Conservation (phyloP, 768 basidiomycete genomes). For the Termitomyces titanicus region DNA sequence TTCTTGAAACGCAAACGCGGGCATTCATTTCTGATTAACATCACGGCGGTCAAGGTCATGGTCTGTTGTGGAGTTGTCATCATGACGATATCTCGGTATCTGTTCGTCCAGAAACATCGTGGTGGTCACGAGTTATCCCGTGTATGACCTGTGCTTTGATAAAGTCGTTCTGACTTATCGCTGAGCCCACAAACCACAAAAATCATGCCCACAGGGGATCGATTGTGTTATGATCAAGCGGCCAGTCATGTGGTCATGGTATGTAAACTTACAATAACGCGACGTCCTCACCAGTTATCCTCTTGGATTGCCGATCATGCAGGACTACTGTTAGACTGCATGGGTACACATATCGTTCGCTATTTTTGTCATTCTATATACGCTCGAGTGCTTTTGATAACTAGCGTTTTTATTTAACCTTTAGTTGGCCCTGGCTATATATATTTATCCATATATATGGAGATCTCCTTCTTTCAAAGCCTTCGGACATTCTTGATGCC, state of each 20-base stretch:
- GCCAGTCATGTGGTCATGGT: neutral
- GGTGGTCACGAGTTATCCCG: neutral
- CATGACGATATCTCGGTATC: conserved; percentile 17
- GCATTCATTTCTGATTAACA: neutral
- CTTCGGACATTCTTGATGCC: too few species aligned
- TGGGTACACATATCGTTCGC: neutral
- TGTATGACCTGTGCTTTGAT: conserved; percentile 2
- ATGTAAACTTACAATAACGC: neutral
- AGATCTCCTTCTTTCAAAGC: neutral
- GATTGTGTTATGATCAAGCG: neutral
- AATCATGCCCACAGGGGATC: neutral
- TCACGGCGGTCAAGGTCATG: conserved; percentile 11
- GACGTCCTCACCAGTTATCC: too few species aligned
- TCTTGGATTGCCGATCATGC: neutral
- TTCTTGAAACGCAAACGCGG: neutral
- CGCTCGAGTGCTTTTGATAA: neutral
- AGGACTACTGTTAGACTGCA: neutral
- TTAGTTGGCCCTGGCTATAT: neutral
- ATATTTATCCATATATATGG: too few species aligned
- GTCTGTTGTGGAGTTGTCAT: conserved; percentile 12
- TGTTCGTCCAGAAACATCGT: conserved; percentile 14
- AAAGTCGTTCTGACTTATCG: neutral
- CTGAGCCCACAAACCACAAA: neutral
- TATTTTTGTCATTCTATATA: neutral
- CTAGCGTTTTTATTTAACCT: too few species aligned